phyloP scores from a whole-genome alignment of 1,284 basidiomycete genomes.

The Ustilago curta region DNA sequence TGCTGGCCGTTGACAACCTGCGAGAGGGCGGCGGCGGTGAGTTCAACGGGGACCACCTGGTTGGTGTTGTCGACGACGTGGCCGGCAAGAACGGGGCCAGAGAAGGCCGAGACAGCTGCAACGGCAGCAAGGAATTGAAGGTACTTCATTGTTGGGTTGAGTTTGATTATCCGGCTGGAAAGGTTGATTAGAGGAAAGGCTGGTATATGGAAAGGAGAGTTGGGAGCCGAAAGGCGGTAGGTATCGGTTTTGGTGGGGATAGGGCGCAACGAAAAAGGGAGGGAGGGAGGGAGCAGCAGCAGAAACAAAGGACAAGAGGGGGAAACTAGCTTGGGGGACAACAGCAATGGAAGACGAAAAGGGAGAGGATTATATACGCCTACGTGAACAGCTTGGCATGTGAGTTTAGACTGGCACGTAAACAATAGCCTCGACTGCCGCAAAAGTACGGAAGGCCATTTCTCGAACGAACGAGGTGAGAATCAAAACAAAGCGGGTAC shows the following conservation, averaged over 20 bases:
- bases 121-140: constrained; percentile 54
- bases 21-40: constrained; percentile 38
- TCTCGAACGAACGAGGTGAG: not conserved
- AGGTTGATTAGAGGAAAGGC: constrained; percentile 12
- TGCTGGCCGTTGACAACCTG: constrained; percentile 45
- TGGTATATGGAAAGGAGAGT: constrained; percentile 21
- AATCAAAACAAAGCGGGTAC: constrained; percentile 46
- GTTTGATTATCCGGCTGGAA: constrained; percentile 6
- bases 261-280: constrained; percentile 18
- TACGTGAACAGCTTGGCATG: constrained; percentile 6
- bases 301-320: constrained; percentile 23
- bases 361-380: constrained; percentile 32
- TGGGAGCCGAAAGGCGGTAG: constrained; percentile 17
- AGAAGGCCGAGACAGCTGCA: constrained; percentile 51
- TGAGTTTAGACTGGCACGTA: constrained; percentile 20
- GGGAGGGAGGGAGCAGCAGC: constrained; percentile 39
- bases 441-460: not conserved
- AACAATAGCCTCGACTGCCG: not conserved
- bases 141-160: constrained; percentile 46
- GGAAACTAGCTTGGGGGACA: constrained; percentile 46
- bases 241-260: constrained; percentile 18
- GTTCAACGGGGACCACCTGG: constrained; percentile 47
- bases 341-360: constrained; percentile 4
- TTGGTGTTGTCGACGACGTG: constrained; percentile 38
- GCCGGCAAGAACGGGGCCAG: constrained; percentile 40